Base-by-base conservation (phyloP, 1,139 yeast species). In the Yamadazyma diospyri region DNA sequence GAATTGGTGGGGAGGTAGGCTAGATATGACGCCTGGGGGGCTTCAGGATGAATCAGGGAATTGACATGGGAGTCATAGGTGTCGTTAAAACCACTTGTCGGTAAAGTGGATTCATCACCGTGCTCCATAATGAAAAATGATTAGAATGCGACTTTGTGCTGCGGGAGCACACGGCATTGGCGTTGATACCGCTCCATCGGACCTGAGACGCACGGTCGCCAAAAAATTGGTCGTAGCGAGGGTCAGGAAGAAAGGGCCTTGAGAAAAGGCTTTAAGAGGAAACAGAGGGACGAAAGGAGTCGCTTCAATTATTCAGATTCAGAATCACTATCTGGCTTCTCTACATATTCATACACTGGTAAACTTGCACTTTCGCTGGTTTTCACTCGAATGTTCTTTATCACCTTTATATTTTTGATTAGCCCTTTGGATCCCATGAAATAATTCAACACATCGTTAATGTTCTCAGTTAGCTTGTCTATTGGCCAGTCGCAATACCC, bases 341-440 rank as follows among this genome's bases (percentile, higher is more conserved):
- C 46, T 9, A 35, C 41, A 26, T 35, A 43, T 35, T 46, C 50
- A 43, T 44, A 45, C 22, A 69, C 53, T 1, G 73, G 73, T 47
- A 82, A 60, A 58, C 85, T 77, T 17, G 69, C 64, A 57, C 87
- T 79, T 27, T 77, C 80, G 35, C 72, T 68, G 0, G 86, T 78
- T 54, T 81, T 81, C 16, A 81, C 62, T 46, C 75, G 74, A 13
- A 78, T 56, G 25, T 77, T 75, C 8, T 62, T 64, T 17, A 81
- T 54, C 36, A 69, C 66, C 19, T 53, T 51, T 25, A 61, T 53
- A 13, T 61, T 58, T 32, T 59, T 60, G 27, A 80, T 55, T 10
- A 76, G 48, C 1, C 87, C 87, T 69, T 64, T 64, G 20, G 20
- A 18, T 26, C 71, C 70, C 2, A 68, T 60, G 27, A 83, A 56